Percentiles rank a stretch among this genome's conserved stretches.
Evolutionary conservation across 164 flowering plant species (phyloP).

Genomic region (Piper longum): DNA sequence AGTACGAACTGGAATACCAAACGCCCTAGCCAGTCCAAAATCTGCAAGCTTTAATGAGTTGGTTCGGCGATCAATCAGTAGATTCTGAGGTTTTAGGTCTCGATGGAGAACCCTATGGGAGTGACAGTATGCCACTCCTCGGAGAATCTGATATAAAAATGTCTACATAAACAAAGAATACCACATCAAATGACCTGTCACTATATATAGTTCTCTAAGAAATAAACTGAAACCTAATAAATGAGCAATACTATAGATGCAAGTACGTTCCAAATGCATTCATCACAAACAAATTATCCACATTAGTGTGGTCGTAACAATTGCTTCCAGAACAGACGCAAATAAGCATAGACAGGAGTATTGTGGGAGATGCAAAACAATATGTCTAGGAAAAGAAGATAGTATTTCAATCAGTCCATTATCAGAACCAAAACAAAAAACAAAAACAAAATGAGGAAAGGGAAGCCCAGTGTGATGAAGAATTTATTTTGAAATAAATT

Average conservation of each 20-base stretch:
- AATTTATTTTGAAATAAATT: no score
- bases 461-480: no score
- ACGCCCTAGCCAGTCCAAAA: constrained; percentile 92
- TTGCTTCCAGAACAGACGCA: no score
- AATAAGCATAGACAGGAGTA: no score
- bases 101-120: constrained; percentile 92
- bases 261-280: no score
- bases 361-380: no score
- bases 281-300: no score
- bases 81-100: constrained; percentile 87
- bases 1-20: constrained; percentile 93
- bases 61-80: constrained; percentile 78
- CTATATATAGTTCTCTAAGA: not conserved
- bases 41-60: constrained; percentile 90
- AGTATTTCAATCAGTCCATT: no score
- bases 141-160: constrained; percentile 83
- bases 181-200: not conserved
- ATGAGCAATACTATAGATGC: not conserved
- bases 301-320: no score
- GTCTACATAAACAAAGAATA: constrained; percentile 27
- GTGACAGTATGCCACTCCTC: constrained; percentile 91
- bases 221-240: not conserved
- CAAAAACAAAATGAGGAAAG: no score
- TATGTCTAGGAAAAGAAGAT: no score
- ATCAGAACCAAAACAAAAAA: no score